Percentiles rank a stretch among this genome's conserved stretches.
phyloP scores from a whole-genome alignment of 2,329 filamentous ascomycete species.

The Exophiala sp. region DNA sequence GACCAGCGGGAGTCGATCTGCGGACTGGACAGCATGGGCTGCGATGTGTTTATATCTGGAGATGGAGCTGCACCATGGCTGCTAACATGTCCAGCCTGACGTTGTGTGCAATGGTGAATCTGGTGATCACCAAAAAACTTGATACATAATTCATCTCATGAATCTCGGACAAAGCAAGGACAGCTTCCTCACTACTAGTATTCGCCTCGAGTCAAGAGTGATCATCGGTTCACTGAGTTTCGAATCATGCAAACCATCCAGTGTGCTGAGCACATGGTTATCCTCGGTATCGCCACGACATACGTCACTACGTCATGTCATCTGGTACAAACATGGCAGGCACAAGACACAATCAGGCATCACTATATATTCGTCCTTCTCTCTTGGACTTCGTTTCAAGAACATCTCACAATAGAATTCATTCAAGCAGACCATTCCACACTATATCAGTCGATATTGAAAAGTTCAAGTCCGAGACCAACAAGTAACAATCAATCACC shows the following conservation, averaged over 20 bases:
- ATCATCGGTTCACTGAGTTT: not conserved
- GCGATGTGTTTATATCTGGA: not conserved
- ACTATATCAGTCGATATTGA: not conserved
- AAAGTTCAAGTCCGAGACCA: conserved; percentile 1
- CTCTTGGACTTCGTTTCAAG: not conserved
- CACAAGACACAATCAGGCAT: conserved; percentile 1
- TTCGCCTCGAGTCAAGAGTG: not conserved
- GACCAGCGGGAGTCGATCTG: too few relatives aligned
- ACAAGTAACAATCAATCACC: not conserved
- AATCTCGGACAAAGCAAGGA: not conserved
- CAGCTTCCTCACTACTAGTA: not conserved
- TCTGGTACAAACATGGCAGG: not conserved
- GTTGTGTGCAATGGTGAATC: not conserved
- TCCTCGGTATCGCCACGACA: not conserved
- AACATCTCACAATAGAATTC: not conserved
- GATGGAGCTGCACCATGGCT: conserved; percentile 14
- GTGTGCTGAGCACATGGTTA: not conserved
- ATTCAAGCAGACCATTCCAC: too few relatives aligned
- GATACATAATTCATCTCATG: conserved; percentile 23
- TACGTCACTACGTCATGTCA: not conserved
- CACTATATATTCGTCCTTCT: not conserved
- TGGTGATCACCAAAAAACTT: conserved; percentile 2
- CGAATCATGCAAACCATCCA: not conserved
- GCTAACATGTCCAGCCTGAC: conserved; percentile 28
- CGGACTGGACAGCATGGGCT: not conserved